Conservation (phyloP, 164 flowering plant genomes). For the Amborella trichopoda region DNA sequence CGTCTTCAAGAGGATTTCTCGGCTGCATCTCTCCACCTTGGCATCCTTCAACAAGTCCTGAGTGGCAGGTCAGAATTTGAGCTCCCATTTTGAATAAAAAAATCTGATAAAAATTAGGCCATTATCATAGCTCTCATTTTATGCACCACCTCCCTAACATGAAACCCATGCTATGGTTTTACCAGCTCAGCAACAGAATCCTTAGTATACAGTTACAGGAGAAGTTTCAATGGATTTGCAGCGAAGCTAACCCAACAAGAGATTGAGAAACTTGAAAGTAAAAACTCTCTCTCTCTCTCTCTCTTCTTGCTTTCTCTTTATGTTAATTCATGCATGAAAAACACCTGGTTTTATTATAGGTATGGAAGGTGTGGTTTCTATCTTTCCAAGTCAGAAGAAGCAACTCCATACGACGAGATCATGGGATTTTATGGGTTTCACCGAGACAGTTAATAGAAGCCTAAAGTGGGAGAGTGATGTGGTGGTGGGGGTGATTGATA, state of each 20-base stretch:
- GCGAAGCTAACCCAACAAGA: slow-evolving; percentile 31
- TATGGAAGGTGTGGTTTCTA: slow-evolving; percentile 39
- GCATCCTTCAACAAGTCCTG: too few relatives aligned
- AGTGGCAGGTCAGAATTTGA: too few relatives aligned
- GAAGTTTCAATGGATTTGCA: slow-evolving; percentile 44
- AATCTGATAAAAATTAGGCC: too few relatives aligned
- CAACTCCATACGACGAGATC: slow-evolving; percentile 47
- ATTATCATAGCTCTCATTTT: too few relatives aligned
- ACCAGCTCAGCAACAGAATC: slow-evolving; percentile 21
- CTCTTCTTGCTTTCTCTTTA: not conserved
- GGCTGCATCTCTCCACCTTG: too few relatives aligned
- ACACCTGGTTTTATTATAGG: too few relatives aligned
- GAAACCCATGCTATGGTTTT: too few relatives aligned
- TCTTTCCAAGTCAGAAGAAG: slow-evolving; percentile 20
- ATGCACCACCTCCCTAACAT: too few relatives aligned
- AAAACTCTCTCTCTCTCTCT: too few relatives aligned
- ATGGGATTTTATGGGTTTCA: slow-evolving; percentile 52
- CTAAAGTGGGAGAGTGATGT: slow-evolving; percentile 25
- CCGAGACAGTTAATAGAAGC: slow-evolving; percentile 11
- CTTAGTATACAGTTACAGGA: slow-evolving; percentile 27
- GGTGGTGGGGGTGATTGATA: slow-evolving; percentile 39
- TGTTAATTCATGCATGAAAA: not conserved
- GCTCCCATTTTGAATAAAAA: too few relatives aligned
- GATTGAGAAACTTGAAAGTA: too few relatives aligned
- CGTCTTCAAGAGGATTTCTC: too few relatives aligned